phyloP scores from a whole-genome alignment of 2,329 filamentous ascomycete genomes.

The Xylaria polymorpha region DNA sequence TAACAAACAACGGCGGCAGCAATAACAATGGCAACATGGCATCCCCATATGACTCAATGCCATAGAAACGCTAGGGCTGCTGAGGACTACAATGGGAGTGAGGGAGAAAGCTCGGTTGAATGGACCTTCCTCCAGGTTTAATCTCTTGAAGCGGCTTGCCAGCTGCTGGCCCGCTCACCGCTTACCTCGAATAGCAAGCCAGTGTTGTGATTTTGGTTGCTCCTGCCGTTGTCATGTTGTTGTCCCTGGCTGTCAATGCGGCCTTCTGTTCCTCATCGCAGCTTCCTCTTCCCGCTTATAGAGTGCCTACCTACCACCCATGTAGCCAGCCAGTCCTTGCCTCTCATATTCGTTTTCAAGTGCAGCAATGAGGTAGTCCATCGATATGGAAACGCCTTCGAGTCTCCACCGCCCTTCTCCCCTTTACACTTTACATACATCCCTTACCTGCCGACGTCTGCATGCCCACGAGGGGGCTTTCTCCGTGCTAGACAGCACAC shows the following conservation, averaged over 20 bases:
- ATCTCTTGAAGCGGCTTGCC: no score
- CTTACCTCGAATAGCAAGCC: background rate
- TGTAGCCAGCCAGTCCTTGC: background rate
- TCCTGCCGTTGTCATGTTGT: background rate
- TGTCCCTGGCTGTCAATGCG: background rate
- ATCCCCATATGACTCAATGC: background rate
- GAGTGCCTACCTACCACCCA: background rate
- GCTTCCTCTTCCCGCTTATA: conserved; percentile 10
- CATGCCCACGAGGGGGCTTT: conserved; percentile 2
- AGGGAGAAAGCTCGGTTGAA: background rate
- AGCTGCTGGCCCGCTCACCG: background rate
- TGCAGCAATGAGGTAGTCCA: background rate
- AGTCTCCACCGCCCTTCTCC: background rate
- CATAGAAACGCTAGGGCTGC: background rate
- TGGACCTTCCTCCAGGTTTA: background rate
- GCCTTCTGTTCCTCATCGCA: background rate
- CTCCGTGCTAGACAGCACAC: background rate
- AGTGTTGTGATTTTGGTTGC: background rate
- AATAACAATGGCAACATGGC: conserved; percentile 5
- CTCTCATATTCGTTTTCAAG: background rate
- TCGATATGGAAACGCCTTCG: background rate
- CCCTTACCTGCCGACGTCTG: conserved; percentile 1
- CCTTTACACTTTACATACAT: background rate
- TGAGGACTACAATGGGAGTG: background rate
- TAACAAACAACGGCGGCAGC: background rate